phyloP scores from a whole-genome alignment of 2,329 filamentous ascomycete species.

The Chaetomiaceae sp. region DNA sequence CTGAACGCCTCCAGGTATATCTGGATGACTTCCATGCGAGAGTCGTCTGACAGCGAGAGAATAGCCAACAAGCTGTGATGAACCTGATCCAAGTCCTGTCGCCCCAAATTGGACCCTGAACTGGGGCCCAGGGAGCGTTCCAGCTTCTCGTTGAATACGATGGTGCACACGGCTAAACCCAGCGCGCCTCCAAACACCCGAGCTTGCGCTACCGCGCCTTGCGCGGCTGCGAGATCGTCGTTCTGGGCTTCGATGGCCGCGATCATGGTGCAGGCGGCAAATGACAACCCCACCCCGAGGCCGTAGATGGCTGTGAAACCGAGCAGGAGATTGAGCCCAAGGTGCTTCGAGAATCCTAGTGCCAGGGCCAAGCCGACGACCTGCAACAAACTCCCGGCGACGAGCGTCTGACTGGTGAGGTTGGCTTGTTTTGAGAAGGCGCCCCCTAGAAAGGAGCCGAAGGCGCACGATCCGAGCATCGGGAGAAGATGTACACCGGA shows the following conservation, averaged over 20 bases:
- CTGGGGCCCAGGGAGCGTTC: slow-evolving; percentile 12
- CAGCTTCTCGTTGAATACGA: slow-evolving; percentile 48
- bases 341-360: slow-evolving; percentile 26
- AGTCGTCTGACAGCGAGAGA: slow-evolving; percentile 4
- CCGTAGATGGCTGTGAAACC: slow-evolving; percentile 52
- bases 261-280: slow-evolving; percentile 52
- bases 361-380: slow-evolving; percentile 47
- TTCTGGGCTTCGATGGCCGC: slow-evolving; percentile 46
- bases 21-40: slow-evolving; percentile 6
- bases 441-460: slow-evolving; percentile 51
- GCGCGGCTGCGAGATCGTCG: slow-evolving; percentile 49
- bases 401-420: slow-evolving; percentile 45
- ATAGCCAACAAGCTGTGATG: slow-evolving; percentile 16
- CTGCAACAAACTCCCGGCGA: slow-evolving; percentile 45
- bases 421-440: slow-evolving; percentile 48
- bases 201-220: slow-evolving; percentile 54
- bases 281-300: slow-evolving; percentile 52
- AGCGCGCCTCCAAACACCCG: slow-evolving; percentile 55
- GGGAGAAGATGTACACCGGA: slow-evolving; percentile 54
- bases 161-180: slow-evolving; percentile 53
- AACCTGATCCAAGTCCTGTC: slow-evolving; percentile 14
- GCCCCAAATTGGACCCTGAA: not conserved
- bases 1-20: slow-evolving; percentile 20
- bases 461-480: slow-evolving; percentile 49
- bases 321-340: slow-evolving; percentile 12